Conservation (phyloP, 768 basidiomycete species). For the Psilocybe subaeruginosa region DNA sequence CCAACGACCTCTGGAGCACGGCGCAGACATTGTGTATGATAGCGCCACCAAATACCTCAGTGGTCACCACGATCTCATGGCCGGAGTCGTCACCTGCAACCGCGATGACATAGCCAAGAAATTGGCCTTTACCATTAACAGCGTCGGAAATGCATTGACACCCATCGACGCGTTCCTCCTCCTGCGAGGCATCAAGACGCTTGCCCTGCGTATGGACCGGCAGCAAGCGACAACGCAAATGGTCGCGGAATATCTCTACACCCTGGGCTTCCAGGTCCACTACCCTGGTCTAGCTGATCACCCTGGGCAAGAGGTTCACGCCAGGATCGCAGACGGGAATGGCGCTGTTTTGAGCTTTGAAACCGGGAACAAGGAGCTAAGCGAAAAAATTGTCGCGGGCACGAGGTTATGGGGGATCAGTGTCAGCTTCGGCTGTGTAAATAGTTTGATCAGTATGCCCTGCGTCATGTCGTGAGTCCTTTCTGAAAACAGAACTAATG, state of each 20-base stretch:
- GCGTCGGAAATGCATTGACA: slow-evolving; percentile 90
- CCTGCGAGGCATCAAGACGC: slow-evolving; percentile 93
- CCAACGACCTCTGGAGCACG: slow-evolving; percentile 92
- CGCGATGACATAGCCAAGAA: slow-evolving; percentile 88
- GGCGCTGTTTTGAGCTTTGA: slow-evolving; percentile 96
- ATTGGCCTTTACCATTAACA: slow-evolving; percentile 90
- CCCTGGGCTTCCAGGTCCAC: slow-evolving; percentile 86
- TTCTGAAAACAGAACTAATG: slow-evolving; percentile 7
- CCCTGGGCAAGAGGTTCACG: slow-evolving; percentile 86
- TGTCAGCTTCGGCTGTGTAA: slow-evolving; percentile 97
- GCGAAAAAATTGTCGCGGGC: slow-evolving; percentile 90
- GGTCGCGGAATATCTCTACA: slow-evolving; percentile 85
- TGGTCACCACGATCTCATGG: slow-evolving; percentile 99
- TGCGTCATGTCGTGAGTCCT: slow-evolving; percentile 96
- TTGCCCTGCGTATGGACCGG: slow-evolving; percentile 94
- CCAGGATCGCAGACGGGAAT: slow-evolving; percentile 86
- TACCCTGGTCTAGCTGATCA: slow-evolving; percentile 90
- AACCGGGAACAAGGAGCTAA: slow-evolving; percentile 88
- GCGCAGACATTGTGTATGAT: slow-evolving; percentile 97
- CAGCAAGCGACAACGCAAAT: slow-evolving; percentile 83
- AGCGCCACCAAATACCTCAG: slow-evolving; percentile 97
- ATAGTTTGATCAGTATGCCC: slow-evolving; percentile 98
- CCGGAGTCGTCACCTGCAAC: slow-evolving; percentile 92
- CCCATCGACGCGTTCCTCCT: slow-evolving; percentile 98
- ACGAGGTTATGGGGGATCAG: slow-evolving; percentile 97